Evolutionary conservation across 352 stramenopile species (phyloP).

Genomic region (Phytophthora uliginosa): DNA sequence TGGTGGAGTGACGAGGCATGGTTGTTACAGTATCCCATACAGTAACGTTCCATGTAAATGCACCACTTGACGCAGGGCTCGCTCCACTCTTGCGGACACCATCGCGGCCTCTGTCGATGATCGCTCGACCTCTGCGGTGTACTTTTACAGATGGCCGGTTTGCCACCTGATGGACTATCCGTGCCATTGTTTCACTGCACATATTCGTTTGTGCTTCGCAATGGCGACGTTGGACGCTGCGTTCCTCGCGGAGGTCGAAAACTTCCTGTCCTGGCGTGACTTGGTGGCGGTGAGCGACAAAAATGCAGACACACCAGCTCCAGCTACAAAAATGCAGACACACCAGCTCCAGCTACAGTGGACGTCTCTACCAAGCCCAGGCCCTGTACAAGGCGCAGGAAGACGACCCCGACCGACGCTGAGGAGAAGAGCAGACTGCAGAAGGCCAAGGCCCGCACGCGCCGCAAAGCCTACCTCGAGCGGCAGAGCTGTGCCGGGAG

Average conservation of each 20-base stretch:
- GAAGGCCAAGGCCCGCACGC: constrained; percentile 2
- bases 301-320: not conserved
- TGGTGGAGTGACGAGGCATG: not conserved
- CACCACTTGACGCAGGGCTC: not conserved
- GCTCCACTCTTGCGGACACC: no score
- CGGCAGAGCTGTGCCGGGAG: constrained; percentile 20
- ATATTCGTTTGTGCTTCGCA: not conserved
- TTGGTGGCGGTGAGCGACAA: not conserved
- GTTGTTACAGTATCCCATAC: not conserved
- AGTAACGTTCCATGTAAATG: not conserved
- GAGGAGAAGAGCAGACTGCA: not conserved
- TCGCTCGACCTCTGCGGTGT: not conserved
- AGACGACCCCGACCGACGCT: not conserved
- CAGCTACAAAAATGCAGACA: not conserved
- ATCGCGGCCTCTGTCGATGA: not conserved
- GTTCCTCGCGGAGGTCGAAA: not conserved
- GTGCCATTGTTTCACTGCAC: not conserved
- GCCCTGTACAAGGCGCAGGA: not conserved
- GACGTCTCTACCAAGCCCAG: not conserved
- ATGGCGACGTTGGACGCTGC: not conserved
- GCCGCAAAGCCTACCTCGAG: constrained; percentile 25
- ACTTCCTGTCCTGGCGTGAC: not conserved
- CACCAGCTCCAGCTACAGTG: not conserved
- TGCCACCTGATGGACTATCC: not conserved
- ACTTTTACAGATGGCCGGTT: not conserved